Base-by-base conservation (phyloP, 225 moss, liverwort and hornwort genomes). In the Pseudisothecium myosuroides region DNA sequence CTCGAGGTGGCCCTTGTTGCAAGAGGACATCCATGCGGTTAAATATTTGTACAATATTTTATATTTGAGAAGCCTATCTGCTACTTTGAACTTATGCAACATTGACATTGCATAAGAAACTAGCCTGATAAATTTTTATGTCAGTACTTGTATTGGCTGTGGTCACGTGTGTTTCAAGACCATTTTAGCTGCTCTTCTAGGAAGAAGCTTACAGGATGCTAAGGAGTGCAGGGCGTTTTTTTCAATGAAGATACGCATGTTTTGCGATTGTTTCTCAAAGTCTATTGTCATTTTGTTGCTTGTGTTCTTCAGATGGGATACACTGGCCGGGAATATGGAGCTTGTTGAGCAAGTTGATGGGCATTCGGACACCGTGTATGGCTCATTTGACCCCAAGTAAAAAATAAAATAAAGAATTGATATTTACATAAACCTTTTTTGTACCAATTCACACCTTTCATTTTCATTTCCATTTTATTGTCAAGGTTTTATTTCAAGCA, bases 331-430 rank as follows among this genome's bases (percentile, higher is more conserved):
- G 36, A 95, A 94, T 91, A 87, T 95, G 90, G 94, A 95, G 84
- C 94, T 96, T 37, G 96, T 96, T 89, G 94, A 96, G 92, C 93
- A 95, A 86, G 85, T 96, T 67, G 95, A 96, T 88, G 96, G 96
- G 23, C 95, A 96, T 81, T 91, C 95, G 64, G 96, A 96, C 79
- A 93, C 95, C 59, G 96, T 96, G 87, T 96, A 96, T 87, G 96
- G 96, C 79, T 93, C 96, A 31, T 95, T 96, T 83, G 96, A 96
- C 71, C 93, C 95, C 54, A 96, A 96, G 79, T 96, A 93, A n/a
- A n/a, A n/a, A n/a, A n/a, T n/a, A n/a, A n/a, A n/a, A n/a, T n/a
- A n/a, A n/a, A n/a, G n/a, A n/a, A n/a, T n/a, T n/a, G n/a, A n/a
- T n/a, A n/a, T n/a, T n/a, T n/a, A n/a, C n/a, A n/a, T n/a, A n/a